These are phyloP conservation scores for Ustilago shanxiensis DNA, from an alignment of 1,284 basidiomycete genomes.

Conservation along the genomic window DNA sequence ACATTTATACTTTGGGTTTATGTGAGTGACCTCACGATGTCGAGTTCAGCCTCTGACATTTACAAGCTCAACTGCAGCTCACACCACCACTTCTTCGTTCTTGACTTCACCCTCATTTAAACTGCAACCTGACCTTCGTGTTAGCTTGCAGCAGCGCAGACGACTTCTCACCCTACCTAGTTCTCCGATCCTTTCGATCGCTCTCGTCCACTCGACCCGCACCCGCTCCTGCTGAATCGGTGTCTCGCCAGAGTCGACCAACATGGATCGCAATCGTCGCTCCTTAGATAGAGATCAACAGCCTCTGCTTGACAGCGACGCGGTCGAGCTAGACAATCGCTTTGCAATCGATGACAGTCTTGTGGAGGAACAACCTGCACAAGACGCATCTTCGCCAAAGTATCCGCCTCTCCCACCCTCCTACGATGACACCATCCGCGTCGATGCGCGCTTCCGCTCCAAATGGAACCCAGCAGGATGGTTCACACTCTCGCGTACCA, in stretches of 20 bases:
- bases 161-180: neutral
- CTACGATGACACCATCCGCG: constrained; percentile 53
- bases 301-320: constrained; percentile 37
- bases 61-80: constrained; percentile 1
- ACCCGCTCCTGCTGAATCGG: neutral
- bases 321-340: constrained; percentile 48
- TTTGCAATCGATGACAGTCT: constrained; percentile 60
- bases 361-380: constrained; percentile 29
- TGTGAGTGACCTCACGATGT: constrained; percentile 1
- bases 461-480: constrained; percentile 43
- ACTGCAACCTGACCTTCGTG: no score
- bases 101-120: neutral
- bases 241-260: neutral
- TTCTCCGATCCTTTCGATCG: neutral
- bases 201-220: neutral
- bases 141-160: neutral
- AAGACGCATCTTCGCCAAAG: constrained; percentile 38
- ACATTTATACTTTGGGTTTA: neutral
- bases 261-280: constrained; percentile 30
- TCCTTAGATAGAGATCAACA: constrained; percentile 39
- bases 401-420: constrained; percentile 61
- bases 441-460: constrained; percentile 25
- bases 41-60: constrained; percentile 1
- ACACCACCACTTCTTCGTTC: neutral
- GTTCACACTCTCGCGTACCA: constrained; percentile 50